Conservation (phyloP, 1,139 yeast genomes). For the Candida albicans region DNA sequence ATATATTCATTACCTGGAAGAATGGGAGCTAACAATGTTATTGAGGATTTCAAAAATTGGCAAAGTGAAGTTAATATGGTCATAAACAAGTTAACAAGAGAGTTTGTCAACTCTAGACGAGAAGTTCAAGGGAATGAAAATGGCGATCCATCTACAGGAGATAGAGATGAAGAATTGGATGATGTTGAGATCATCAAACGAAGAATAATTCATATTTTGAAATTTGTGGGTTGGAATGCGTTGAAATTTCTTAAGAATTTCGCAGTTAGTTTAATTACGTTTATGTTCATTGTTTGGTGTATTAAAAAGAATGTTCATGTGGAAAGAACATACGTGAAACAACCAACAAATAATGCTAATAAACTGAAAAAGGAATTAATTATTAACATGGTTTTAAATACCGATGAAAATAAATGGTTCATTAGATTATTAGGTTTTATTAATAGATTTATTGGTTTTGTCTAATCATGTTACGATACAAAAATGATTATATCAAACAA, state of each 20-base stretch:
- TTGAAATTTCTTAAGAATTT: slow-evolving; percentile 37
- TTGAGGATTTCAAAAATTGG: slow-evolving; percentile 46
- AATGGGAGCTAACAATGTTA: slow-evolving; percentile 9
- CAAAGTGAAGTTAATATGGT: slow-evolving; percentile 46
- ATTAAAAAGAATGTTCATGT: slow-evolving; percentile 44
- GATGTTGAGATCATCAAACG: slow-evolving; percentile 26
- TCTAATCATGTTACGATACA: slow-evolving; percentile 16
- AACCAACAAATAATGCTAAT: slow-evolving; percentile 23
- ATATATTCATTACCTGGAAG: slow-evolving; percentile 27
- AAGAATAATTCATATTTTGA: slow-evolving; percentile 24
- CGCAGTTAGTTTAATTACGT: slow-evolving; percentile 37
- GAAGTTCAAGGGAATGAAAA: slow-evolving; percentile 15
- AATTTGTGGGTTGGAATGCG: slow-evolving; percentile 29
- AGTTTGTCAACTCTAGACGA: slow-evolving; percentile 24
- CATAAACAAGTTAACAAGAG: slow-evolving; percentile 40
- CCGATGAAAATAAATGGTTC: slow-evolving; percentile 50
- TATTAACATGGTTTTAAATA: slow-evolving; percentile 45
- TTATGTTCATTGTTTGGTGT: slow-evolving; percentile 46
- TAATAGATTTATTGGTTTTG: slow-evolving; percentile 49
- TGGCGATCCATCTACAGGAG: slow-evolving; percentile 15
- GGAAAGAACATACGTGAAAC: slow-evolving; percentile 39
- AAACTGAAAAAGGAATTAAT: slow-evolving; percentile 39
- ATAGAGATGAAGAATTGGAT: slow-evolving; percentile 18
- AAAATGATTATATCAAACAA: too few species aligned
- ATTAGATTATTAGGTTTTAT: slow-evolving; percentile 38